Evolutionary conservation across 2,329 filamentous ascomycete genomes (phyloP), one percentile per base, ranked within the genome.

Genomic region (Beauveria bassiana): DNA sequence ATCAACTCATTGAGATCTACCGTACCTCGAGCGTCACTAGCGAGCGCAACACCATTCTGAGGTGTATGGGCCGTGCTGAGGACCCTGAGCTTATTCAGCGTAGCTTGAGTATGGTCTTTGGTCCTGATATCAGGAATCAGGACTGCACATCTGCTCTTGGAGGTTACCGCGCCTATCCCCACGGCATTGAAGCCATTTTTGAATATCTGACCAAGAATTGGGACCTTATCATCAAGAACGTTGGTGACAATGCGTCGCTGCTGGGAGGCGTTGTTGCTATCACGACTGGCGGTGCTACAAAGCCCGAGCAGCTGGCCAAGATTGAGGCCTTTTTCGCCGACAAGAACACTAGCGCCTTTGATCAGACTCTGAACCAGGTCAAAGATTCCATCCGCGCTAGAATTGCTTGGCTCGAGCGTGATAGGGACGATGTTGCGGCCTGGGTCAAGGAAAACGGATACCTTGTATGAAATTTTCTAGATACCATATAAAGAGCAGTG

Each of bases 101-200:
- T 64, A 93, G 92, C 3, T 82, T 98, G 16, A 83, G 79, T 34
- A 80, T 97, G 65, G 82, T 92, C 38, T 81, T 93, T 62, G 86
- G 86, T 72, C 85, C 87, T 64, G 88, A 96, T 67, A 89, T 97
- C 75, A 96, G 96, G 80, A 91, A 90, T 66, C 93, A 97, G 74
- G 93, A 98, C 73, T 87, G 97, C 66, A 97, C 96, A 77, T 86
- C 96, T 72, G 93, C 93, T 1, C 84, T 95, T 45, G 84, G 86
- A 40, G 90, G 90, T 8, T 83, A 98, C 31, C 86, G 93, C 62
- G 84, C 84, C 59, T 91, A 96, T 71, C 78, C 86, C 8, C 85
- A 86, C 49, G 93, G 93, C 67, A 89, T 96, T 61, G 79, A 89
- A 62, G 89, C 89, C 8, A 82, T 96, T 62, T 97, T 89, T 82